These are phyloP conservation scores for Myriosclerotinia scirpicola DNA, from an alignment of 2,329 filamentous ascomycete species.

Conservation along the genomic window DNA sequence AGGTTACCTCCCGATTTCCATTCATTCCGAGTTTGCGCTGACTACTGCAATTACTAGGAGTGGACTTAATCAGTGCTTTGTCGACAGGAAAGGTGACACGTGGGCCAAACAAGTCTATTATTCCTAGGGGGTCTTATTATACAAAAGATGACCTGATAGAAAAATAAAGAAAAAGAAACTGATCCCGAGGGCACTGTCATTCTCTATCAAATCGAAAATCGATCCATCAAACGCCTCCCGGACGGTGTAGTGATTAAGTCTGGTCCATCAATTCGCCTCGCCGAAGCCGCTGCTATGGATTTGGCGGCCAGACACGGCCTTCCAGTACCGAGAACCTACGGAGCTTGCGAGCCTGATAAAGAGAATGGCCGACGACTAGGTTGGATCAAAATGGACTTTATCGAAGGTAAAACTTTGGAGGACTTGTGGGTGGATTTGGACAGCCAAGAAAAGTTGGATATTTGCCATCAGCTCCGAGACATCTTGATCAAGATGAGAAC, in stretches of 20 bases:
- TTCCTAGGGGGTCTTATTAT: not conserved
- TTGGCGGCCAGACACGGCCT: conserved; percentile 45
- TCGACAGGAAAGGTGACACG: too few relatives aligned
- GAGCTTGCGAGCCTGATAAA: not conserved
- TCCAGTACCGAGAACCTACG: conserved; percentile 47
- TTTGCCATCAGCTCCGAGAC: conserved; percentile 20
- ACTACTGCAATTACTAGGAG: not conserved
- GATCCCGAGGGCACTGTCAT: not conserved
- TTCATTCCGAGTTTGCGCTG: not conserved
- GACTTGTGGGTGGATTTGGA: conserved; percentile 17
- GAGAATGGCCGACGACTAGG: not conserved
- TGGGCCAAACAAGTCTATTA: not conserved
- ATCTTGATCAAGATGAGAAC: conserved; percentile 23
- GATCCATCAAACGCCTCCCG: not conserved
- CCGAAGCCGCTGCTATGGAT: conserved; percentile 45
- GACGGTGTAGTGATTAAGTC: conserved; percentile 13
- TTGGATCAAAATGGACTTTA: conserved; percentile 23
- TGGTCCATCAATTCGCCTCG: conserved; percentile 33
- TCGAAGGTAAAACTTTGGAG: conserved; percentile 23
- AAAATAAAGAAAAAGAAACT: too few relatives aligned
- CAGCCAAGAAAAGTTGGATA: conserved; percentile 12
- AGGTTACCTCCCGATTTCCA: not conserved
- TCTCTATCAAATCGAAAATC: not conserved
- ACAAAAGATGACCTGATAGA: not conserved
- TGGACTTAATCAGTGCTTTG: not conserved